phyloP scores from a whole-genome alignment of 208 protist genomes.

The Acanthamoeba triangularis region DNA sequence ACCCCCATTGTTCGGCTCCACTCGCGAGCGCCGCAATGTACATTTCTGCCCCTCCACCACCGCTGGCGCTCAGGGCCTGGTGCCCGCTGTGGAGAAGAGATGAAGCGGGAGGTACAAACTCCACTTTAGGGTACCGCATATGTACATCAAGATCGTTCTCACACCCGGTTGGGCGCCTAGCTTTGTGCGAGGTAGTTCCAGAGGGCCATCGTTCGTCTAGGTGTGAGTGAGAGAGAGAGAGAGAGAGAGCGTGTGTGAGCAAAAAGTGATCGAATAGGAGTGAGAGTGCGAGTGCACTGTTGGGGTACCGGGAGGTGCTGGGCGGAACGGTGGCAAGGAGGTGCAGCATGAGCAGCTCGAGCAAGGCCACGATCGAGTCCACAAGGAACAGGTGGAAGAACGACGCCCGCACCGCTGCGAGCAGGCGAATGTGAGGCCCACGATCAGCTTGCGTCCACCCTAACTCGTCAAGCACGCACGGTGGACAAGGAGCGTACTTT shows the following conservation, averaged over 20 bases:
- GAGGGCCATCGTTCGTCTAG: neutral
- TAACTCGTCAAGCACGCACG: neutral
- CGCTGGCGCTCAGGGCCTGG: no score
- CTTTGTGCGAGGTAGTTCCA: neutral
- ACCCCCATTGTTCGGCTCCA: no score
- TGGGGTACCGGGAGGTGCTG: neutral
- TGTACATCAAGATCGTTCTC: neutral
- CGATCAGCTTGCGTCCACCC: neutral
- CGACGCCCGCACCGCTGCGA: neutral
- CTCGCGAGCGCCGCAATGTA: no score
- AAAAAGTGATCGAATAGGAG: neutral
- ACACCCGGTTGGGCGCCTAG: neutral
- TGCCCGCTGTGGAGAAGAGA: no score
- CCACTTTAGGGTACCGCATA: no score
- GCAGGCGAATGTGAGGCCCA: neutral
- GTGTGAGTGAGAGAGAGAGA: neutral
- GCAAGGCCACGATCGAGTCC: neutral
- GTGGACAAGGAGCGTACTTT: neutral
- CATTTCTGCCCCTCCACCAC: no score
- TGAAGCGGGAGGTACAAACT: no score
- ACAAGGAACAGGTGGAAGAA: slow-evolving; percentile 6
- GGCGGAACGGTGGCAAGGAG: slow-evolving; percentile 13
- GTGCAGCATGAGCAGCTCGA: slow-evolving; percentile 51
- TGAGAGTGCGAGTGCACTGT: no score
- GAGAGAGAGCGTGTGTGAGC: neutral